Evolutionary conservation across 768 basidiomycete genomes (phyloP), one percentile per base, ranked within the genome.

Genomic region (Naematelia aurantialba): DNA sequence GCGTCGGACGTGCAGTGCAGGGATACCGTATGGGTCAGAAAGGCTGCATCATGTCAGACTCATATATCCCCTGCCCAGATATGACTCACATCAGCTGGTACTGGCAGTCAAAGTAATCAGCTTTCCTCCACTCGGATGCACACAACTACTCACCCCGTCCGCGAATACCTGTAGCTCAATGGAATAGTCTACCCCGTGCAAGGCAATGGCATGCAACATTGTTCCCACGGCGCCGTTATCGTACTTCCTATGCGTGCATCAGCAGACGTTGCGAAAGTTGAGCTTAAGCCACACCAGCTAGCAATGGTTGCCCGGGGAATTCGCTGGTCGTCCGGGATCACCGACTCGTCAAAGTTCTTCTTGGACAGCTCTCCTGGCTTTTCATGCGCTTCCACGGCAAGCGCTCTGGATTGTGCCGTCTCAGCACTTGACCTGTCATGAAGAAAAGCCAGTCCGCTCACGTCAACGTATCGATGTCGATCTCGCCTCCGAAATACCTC

Each of bases 281-380:
- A 26, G n/a, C n/a, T 21, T 42, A 29, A 34, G 21, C 56, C 74
- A 50, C 42, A 76, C 92, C 94, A 97, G 26, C 85, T 89, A 29
- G 94, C 92, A n/a, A 88, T 81, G 14, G 93, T 97, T 55, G 89
- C 89, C 72, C 94, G 87, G 25, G 94, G 91, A 65, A 97, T 91
- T 62, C 94, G 84, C 77, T 93, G 87, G 63, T 90, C 87, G 34
- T 87, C 85, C 4, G 85, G 79, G 69, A 93, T 91, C 71, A 84
- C 83, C 73, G 77, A 83, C 79, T 97, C 92, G 75, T 98, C 90
- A 56, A 96, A 81, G 19, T 79, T 71, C 68, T 91, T 83, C 75
- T 88, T 89, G 59, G 85, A 85, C 42, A 98, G 83, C 5, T 83
- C 77, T 21, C 93, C 93, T 12, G 93, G 87, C 64, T 86, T 84